Conservation (phyloP, 208 protist species). For the Angomonas ambiguus region DNA sequence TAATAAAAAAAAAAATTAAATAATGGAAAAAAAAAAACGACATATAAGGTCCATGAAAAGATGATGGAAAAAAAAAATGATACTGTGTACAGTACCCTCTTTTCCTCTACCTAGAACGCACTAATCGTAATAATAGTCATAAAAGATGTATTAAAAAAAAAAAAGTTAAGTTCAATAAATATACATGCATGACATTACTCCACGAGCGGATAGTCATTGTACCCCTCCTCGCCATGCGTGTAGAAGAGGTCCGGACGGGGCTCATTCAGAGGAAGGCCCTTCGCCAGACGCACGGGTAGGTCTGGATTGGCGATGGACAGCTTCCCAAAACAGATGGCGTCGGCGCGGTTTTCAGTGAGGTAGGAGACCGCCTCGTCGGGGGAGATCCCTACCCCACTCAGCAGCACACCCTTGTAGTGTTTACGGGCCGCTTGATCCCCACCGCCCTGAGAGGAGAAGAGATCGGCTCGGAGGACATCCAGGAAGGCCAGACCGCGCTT, state of each 20-base stretch:
- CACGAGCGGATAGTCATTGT: slow-evolving; percentile 39
- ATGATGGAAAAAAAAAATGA: slow-evolving; percentile 1
- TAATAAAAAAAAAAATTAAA: slow-evolving; percentile 10
- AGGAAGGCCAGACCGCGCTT: slow-evolving; percentile 30
- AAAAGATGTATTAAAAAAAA: slow-evolving; percentile 4
- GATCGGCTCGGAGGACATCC: slow-evolving; percentile 25
- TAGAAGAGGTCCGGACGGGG: slow-evolving; percentile 23
- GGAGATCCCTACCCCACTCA: slow-evolving; percentile 23
- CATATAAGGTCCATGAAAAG: no score
- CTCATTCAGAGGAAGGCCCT: slow-evolving; percentile 21
- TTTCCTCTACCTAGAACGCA: neutral
- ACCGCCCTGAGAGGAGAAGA: slow-evolving; percentile 11
- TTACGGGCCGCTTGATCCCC: slow-evolving; percentile 22
- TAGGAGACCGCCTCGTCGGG: slow-evolving; percentile 19
- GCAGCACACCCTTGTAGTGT: slow-evolving; percentile 21
- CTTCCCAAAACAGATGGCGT: slow-evolving; percentile 37
- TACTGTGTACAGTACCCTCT: neutral
- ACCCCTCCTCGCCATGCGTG: slow-evolving; percentile 18
- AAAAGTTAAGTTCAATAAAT: slow-evolving; percentile 9
- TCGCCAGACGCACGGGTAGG: slow-evolving; percentile 25
- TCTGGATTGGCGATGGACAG: slow-evolving; percentile 55
- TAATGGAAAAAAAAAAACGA: neutral
- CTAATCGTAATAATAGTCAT: neutral
- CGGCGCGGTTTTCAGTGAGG: slow-evolving; percentile 25
- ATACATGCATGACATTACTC: neutral